Percentiles rank a stretch among this genome's conserved stretches.
Conservation (phyloP, 148 eudicot genomes). For the Fagopyrum tataricum region DNA sequence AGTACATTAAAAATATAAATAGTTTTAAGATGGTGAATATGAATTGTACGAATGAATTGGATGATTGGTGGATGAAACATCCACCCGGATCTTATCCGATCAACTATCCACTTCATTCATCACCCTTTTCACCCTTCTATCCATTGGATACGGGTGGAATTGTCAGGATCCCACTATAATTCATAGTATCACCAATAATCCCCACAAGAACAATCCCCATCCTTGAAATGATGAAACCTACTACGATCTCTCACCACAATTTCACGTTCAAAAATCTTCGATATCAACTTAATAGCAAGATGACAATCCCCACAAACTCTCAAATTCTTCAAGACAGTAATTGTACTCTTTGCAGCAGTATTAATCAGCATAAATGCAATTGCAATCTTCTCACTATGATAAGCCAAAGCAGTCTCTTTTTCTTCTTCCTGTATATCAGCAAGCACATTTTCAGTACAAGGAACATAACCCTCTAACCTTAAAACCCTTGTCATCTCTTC, state of each 20-base stretch:
- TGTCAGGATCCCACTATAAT: too few relatives aligned
- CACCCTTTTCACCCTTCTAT: too few relatives aligned
- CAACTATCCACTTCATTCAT: too few relatives aligned
- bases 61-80: too few relatives aligned
- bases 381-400: slow-evolving; percentile 87
- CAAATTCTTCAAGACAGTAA: slow-evolving; percentile 68
- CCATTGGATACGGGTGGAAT: too few relatives aligned
- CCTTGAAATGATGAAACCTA: slow-evolving; percentile 73
- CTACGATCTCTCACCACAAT: slow-evolving; percentile 77
- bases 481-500: slow-evolving; percentile 49
- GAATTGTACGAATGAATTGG: too few relatives aligned
- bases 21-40: too few relatives aligned
- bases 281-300: slow-evolving; percentile 54
- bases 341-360: slow-evolving; percentile 44
- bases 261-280: slow-evolving; percentile 50
- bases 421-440: slow-evolving; percentile 88
- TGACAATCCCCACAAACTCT: slow-evolving; percentile 82
- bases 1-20: too few relatives aligned
- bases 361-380: slow-evolving; percentile 67
- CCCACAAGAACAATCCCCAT: slow-evolving; percentile 71
- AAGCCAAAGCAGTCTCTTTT: slow-evolving; percentile 66
- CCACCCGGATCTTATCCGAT: too few relatives aligned
- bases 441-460: slow-evolving; percentile 53
- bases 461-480: slow-evolving; percentile 59
- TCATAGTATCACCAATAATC: slow-evolving; percentile 58